A percentile compares a stretch with the other conserved stretches of the same genome.
Conservation (phyloP, 2,329 filamentous ascomycete genomes). For the Rasamsonia emersonii region DNA sequence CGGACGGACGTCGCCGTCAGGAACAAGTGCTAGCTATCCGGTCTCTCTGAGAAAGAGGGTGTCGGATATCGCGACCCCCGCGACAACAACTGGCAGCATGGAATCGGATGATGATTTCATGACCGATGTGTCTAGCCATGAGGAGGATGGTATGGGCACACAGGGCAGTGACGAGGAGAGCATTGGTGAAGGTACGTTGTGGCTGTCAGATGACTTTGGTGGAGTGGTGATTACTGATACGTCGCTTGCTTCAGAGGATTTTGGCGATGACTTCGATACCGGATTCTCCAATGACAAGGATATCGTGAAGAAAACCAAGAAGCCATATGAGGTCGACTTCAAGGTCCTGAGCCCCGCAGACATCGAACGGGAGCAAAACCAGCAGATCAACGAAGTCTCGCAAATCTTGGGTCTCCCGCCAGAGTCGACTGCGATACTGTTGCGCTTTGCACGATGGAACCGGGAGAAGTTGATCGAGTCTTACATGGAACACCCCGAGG, state of each 20-base stretch:
- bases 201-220: no score
- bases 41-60: conserved; percentile 16
- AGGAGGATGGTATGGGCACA: conserved; percentile 56
- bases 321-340: conserved; percentile 75
- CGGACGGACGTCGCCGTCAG: conserved; percentile 10
- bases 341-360: conserved; percentile 71
- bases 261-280: conserved; percentile 49
- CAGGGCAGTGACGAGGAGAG: conserved; percentile 66
- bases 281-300: conserved; percentile 63
- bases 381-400: conserved; percentile 81
- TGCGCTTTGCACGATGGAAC: conserved; percentile 90
- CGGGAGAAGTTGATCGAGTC: conserved; percentile 90
- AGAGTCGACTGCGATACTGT: conserved; percentile 81
- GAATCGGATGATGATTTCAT: conserved; percentile 94
- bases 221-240: no score
- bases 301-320: conserved; percentile 60
- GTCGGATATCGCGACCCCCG: conserved; percentile 32
- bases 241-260: no score
- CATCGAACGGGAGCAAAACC: conserved; percentile 76
- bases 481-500: conserved; percentile 83
- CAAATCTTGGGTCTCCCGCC: conserved; percentile 81
- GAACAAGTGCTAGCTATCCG: conserved; percentile 8
- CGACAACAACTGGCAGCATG: conserved; percentile 54
- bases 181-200: conserved; percentile 31
- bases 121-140: conserved; percentile 66